phyloP scores from a whole-genome alignment of 116 monocot genomes.

The Zostera marina region DNA sequence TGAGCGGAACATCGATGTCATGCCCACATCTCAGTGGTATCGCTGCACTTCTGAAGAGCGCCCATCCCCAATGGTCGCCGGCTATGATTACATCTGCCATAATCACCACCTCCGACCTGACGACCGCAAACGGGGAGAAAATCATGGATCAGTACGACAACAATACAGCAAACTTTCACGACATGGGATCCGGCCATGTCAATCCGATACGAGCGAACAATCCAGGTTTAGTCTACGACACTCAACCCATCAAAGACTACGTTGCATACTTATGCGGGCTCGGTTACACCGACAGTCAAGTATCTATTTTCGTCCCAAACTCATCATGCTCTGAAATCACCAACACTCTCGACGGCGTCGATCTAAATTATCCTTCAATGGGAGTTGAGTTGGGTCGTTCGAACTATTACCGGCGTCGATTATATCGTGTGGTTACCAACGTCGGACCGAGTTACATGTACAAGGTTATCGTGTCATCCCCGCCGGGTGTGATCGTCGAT shows the following conservation, averaged over 20 bases:
- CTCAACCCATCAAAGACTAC: background rate
- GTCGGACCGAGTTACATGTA: background rate
- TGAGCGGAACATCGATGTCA: conserved; percentile 6
- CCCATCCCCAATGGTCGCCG: conserved; percentile 8
- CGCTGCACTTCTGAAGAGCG: conserved; percentile 4
- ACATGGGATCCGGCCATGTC: conserved; percentile 10
- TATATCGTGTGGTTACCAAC: background rate
- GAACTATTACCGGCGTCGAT: background rate
- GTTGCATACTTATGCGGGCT: conserved; percentile 6
- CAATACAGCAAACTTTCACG: background rate
- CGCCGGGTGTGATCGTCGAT: background rate
- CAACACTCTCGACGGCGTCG: background rate
- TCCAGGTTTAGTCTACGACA: conserved; percentile 8
- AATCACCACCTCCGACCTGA: conserved; percentile 4
- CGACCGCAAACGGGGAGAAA: background rate
- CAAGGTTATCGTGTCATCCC: background rate
- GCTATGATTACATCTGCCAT: conserved; percentile 8
- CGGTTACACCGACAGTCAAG: background rate
- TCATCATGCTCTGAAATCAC: background rate
- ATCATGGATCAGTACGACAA: background rate
- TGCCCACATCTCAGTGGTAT: conserved; percentile 10
- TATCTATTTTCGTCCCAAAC: background rate
- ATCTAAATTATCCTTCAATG: conserved; percentile 10
- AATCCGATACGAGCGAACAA: conserved; percentile 1
- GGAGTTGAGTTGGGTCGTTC: background rate